Conservation (phyloP, 2,329 filamentous ascomycete genomes). For the Aspergillus sp. region DNA sequence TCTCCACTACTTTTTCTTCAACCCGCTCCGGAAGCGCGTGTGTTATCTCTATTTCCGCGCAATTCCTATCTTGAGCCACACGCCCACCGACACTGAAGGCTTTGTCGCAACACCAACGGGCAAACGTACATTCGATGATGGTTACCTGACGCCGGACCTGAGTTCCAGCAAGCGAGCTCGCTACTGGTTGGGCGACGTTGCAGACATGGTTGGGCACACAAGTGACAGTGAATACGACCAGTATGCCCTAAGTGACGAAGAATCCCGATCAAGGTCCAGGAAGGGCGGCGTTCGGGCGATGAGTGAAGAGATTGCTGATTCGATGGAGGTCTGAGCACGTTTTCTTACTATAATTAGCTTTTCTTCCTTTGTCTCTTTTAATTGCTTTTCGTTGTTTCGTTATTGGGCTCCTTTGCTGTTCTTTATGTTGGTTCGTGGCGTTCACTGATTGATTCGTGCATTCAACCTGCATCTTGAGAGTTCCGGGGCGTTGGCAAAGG, state of each 20-base stretch:
- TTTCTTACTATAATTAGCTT: slow-evolving; percentile 2
- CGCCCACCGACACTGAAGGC: slow-evolving; percentile 52
- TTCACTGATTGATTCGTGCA: slow-evolving; percentile 8
- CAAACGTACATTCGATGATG: slow-evolving; percentile 44
- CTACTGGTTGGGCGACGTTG: slow-evolving; percentile 76
- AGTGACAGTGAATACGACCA: slow-evolving; percentile 38
- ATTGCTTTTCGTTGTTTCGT: slow-evolving; percentile 5
- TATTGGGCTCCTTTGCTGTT: not conserved
- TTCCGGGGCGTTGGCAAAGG: slow-evolving; percentile 15
- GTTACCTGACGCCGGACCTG: slow-evolving; percentile 43
- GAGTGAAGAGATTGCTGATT: slow-evolving; percentile 49
- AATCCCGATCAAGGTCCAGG: slow-evolving; percentile 31
- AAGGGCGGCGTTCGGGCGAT: slow-evolving; percentile 45
- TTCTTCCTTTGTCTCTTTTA: slow-evolving; percentile 3
- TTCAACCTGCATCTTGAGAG: slow-evolving; percentile 18
- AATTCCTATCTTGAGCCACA: slow-evolving; percentile 63
- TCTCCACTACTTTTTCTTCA: slow-evolving; percentile 96
- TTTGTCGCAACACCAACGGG: slow-evolving; percentile 36
- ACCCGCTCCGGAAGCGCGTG: slow-evolving; percentile 82
- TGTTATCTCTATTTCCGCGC: slow-evolving; percentile 89
- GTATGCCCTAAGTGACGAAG: slow-evolving; percentile 41
- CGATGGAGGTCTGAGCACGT: slow-evolving; percentile 44
- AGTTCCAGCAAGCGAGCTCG: slow-evolving; percentile 72
- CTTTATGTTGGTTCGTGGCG: not conserved
- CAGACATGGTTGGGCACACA: slow-evolving; percentile 37